Evolutionary conservation across 139 green algal genomes (phyloP), one percentile per base, ranked within the genome.

Genomic region (Zygnema circumcarinatum): DNA sequence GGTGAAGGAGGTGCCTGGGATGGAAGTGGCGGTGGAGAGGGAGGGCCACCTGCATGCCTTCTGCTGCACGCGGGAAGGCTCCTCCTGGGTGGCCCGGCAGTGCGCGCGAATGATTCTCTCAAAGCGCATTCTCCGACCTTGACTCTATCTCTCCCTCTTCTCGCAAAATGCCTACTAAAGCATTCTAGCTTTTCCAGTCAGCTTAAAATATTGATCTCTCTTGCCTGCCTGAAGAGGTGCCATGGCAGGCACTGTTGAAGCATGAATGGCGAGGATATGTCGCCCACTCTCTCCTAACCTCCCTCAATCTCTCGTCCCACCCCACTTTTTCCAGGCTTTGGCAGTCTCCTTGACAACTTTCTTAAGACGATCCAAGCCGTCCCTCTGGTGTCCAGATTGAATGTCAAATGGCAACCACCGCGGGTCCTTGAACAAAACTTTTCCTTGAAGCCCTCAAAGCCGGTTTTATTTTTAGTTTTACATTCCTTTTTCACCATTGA

Each of bases 41-140:
- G 80, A 86, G 16, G 80, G 80, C 1, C 80, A 86, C 54, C 42
- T 80, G 52, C 80, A 86, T 40, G 54, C 80, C 80, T 86, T 86
- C 53, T 86, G 80, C 53, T 86, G 80, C 53, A 86, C 80, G 38
- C 21, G 3, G 31, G 75, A 2, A 31, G 75, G 75, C 21, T 83
- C 75, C 20, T 31, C 31, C 21, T 83, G 75, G 75, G 75, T 83
- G 75, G 75, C 75, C 3, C 7, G 75, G 21, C 2, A 83, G 11
- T 53, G 36, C 7, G 75, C 75, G 3, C 20, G 32, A 47, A 53
- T 83, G 75, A 53, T 83, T 40, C 16, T 78, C 7, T 62, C 47
- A 62, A 62, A 62, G 16, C 7, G 16, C 7, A 62, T 62, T 62
- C 7, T 62, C 16, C 47, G 47, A 62, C 16, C 16, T 7, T 62